Conservation (phyloP, 2,329 filamentous ascomycete species). For the Rugonectria rugulosa region DNA sequence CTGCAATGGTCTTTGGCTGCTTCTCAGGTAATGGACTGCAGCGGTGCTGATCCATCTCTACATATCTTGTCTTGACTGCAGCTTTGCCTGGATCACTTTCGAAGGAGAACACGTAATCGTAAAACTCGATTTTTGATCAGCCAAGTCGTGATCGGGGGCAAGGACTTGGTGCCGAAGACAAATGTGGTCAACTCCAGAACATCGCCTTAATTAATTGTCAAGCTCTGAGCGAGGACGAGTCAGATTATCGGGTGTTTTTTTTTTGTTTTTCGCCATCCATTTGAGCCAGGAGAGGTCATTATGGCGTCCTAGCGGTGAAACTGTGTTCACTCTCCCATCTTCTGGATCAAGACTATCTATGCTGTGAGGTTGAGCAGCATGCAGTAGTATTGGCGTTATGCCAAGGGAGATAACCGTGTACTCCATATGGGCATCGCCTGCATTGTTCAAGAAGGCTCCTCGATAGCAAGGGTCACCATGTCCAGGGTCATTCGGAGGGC, state of each 20-base stretch:
- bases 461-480: conserved; percentile 27
- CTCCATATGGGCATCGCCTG: conserved; percentile 1
- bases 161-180: neutral
- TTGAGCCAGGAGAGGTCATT: conserved; percentile 6
- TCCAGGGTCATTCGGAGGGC: conserved; percentile 20
- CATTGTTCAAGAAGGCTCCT: conserved; percentile 23
- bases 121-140: neutral
- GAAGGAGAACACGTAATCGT: neutral
- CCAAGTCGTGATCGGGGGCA: neutral
- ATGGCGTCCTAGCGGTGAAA: conserved; percentile 26
- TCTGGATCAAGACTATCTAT: conserved; percentile 13
- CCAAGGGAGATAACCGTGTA: conserved; percentile 23
- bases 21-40: too few species aligned
- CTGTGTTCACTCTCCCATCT: conserved; percentile 19
- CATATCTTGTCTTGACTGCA: neutral
- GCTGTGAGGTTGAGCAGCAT: conserved; percentile 29
- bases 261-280: conserved; percentile 9
- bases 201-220: conserved; percentile 2
- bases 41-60: neutral
- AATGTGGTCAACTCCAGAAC: neutral
- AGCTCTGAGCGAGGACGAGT: neutral
- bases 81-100: neutral
- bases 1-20: too few species aligned
- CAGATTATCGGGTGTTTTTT: conserved; percentile 20
- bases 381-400: conserved; percentile 27